These are phyloP conservation scores for Eimeria praecox DNA, from an alignment of 169 alveolate genomes.

Conservation along the genomic window DNA sequence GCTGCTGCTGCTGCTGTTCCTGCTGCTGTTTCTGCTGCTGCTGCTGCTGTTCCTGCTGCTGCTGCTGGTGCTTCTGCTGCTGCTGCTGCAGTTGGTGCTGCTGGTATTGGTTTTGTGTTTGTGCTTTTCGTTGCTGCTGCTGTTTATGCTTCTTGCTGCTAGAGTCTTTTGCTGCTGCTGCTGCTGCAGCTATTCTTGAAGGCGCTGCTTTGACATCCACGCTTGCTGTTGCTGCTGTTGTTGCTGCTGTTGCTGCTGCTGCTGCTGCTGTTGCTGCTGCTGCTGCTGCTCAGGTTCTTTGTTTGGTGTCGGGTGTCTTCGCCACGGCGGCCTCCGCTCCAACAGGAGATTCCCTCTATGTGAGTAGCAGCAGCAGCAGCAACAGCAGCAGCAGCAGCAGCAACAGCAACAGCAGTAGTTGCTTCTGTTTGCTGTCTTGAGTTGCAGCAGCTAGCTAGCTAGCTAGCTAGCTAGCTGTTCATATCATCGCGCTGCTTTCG, in stretches of 20 bases:
- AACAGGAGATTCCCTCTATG: constrained; percentile 4
- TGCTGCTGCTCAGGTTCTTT: constrained; percentile 10
- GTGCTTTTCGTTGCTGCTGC: not conserved
- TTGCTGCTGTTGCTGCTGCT: constrained; percentile 30
- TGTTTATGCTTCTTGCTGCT: not conserved
- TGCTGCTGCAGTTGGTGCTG: constrained; percentile 6
- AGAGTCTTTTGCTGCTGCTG: not conserved
- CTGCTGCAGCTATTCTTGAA: not conserved
- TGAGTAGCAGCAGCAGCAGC: constrained; percentile 20
- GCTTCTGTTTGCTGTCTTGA: not conserved
- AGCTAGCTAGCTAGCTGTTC: not conserved
- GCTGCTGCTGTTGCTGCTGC: constrained; percentile 43
- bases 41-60: not conserved
- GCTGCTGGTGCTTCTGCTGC: not conserved
- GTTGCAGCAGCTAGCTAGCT: not conserved
- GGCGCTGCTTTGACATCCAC: not conserved
- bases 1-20: not conserved
- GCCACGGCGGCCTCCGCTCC: constrained; percentile 39
- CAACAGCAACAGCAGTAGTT: constrained; percentile 15
- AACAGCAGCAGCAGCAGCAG: constrained; percentile 46
- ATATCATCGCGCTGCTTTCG: not conserved
- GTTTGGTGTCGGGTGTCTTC: constrained; percentile 47
- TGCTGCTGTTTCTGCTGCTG: constrained; percentile 1
- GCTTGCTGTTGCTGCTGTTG: constrained; percentile 4
- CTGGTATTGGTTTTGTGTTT: not conserved